Base-by-base conservation (phyloP, 2,329 filamentous ascomycete species). In the Ascochyta viciae-villosae region DNA sequence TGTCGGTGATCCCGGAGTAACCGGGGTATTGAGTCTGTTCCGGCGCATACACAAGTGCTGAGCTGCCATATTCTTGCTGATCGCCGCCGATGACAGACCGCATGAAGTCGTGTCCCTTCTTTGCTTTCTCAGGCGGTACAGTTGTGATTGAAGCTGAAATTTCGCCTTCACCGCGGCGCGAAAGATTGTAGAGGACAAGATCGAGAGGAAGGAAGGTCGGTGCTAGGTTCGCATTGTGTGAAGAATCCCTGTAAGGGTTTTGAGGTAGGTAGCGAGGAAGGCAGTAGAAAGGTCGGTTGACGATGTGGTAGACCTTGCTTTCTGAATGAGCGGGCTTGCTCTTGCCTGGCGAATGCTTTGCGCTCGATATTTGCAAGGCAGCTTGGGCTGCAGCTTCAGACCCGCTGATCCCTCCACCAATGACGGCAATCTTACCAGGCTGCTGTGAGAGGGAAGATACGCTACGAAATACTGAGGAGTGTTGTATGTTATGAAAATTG, bases 331-430 rank as follows among this genome's bases (percentile, higher is more conserved):
- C 35, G 33, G 59, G 50, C 29, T 73, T 67, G 3, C 46, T 47
- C 10, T 59, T 60, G 6, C 62, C 65, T 0, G 87, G 83, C 0
- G 84, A 82, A 69, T 89, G 79, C 12, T 76, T 74, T 3, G 83
- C 82, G 6, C 86, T 86, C 0, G 90, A 93, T 1, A 94, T 74
- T 59, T 92, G 86, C 4, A 86, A 81, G 10, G 89, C 90, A 45
- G 93, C 84, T 2, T 87, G 87, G 9, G 86, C 87, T 0, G 90
- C 88, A 44, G 89, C 88, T 77, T 96, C 91, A 5, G 90, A 85
- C 0, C 90, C 91, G 2, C 90, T 94, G 83, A 95, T 92, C 65
- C 92, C 90, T 0, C 90, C 91, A 0, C 91, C 91, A 1, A 92
- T 85, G 0, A 96, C 80, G 1, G 92, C 80, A 15, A 95, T 86